Percentiles rank a stretch among this genome's conserved stretches.
These are phyloP conservation scores for Triticum timopheevii DNA, from an alignment of 176 grass and related monocot genomes.

Conservation along the genomic window DNA sequence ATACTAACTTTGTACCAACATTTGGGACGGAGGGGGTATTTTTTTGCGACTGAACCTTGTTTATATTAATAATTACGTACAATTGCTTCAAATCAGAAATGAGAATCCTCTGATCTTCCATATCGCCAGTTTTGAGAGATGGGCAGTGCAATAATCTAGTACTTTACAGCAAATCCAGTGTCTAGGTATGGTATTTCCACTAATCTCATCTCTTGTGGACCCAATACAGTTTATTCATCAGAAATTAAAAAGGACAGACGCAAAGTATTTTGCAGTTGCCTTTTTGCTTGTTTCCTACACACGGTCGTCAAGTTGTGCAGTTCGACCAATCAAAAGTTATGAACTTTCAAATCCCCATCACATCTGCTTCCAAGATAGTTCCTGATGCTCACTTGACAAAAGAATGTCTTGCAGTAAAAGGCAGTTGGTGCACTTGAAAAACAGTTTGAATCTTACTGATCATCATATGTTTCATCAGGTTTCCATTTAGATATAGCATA, in stretches of 20 bases:
- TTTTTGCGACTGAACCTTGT: neutral
- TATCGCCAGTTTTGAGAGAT: neutral
- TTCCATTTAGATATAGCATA: slow-evolving; percentile 46
- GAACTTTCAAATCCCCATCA: neutral
- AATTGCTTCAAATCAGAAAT: neutral
- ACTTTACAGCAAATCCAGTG: neutral
- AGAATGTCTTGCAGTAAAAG: neutral
- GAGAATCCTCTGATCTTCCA: neutral
- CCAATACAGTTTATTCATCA: too few species aligned
- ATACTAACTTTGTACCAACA: too few species aligned
- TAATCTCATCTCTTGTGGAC: too few species aligned
- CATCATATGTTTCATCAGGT: neutral
- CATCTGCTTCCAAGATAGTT: neutral
- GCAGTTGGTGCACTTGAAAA: neutral
- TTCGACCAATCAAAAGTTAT: neutral
- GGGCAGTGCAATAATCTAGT: neutral
- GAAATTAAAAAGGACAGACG: too few species aligned
- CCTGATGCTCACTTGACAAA: neutral
- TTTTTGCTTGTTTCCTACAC: too few species aligned
- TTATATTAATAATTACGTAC: neutral
- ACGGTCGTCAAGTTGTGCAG: too few species aligned
- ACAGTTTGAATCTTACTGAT: neutral
- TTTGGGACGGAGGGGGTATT: too few species aligned
- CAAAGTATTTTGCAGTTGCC: neutral
- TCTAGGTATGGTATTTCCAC: too few species aligned